Evolutionary conservation across 1,139 yeast genomes (phyloP), one percentile per base, ranked within the genome.

Genomic region (Kodamaea sp.): DNA sequence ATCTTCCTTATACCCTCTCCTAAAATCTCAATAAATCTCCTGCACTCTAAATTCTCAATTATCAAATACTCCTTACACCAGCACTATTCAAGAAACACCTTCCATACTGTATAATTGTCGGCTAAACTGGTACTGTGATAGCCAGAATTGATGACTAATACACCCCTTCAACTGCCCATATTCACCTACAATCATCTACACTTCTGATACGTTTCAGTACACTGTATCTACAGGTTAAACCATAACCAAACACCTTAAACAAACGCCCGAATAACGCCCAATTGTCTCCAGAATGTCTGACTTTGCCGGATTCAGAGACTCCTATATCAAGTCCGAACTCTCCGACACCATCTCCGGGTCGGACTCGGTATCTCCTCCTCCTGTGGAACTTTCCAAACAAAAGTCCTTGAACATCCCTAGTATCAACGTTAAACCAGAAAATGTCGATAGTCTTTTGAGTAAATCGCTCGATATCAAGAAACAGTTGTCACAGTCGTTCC

Each of bases 401-500:
- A 47, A 39, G 27, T 48, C 57, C 6, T 43, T 47, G 13, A 50
- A 52, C 15, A 51, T 61, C 18, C 66, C 69, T 15, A 55, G 51
- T 26, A 56, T 60, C 21, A 59, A 53, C 29, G 46, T 62, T 23
- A 61, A 57, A 29, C 47, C 47, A n/a, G 69, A 64, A 20, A 53
- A 53, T 22, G 51, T 54, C n/a, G 61, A 57, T 26, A 52, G 53
- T 12, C 46, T 65, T 13, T 51, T 61, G 27, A 56, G 62, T 39
- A 53, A 57, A 31, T 61, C 70, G 8, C 45, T 56, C 15, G 73
- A 66, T 42, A 65, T 67, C 41, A 66, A 65, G 44, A 63, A 59
- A 37, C 74, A 67, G 46, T 55, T 70, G 16, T 63, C 71, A 15
- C 74, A 66, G 44, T 66, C 73, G 18, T 55, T 69, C 31, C 59